Evolutionary conservation across 2,329 filamentous ascomycete genomes (phyloP).

Genomic region (Sarocladium strictum): DNA sequence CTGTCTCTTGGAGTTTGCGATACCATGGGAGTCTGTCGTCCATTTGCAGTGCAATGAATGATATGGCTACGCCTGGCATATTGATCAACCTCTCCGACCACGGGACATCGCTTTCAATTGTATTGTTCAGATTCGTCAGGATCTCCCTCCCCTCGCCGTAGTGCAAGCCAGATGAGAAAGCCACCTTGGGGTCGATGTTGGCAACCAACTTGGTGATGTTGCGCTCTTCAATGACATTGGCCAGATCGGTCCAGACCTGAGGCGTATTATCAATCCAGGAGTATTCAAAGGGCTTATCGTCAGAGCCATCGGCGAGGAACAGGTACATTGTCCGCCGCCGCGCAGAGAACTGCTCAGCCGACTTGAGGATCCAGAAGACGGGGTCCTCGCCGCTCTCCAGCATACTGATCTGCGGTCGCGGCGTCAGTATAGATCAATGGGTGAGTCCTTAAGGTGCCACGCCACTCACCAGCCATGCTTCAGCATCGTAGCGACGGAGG

Average conservation of each 20-base stretch:
- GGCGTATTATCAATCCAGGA: conserved; percentile 42
- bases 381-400: conserved; percentile 47
- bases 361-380: conserved; percentile 44
- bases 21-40: conserved; percentile 35
- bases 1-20: conserved; percentile 39
- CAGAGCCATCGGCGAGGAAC: conserved; percentile 22
- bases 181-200: conserved; percentile 37
- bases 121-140: conserved; percentile 21
- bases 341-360: conserved; percentile 39
- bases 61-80: conserved; percentile 39
- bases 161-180: conserved; percentile 41
- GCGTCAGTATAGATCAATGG: no score
- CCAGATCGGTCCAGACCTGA: conserved; percentile 34
- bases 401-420: conserved; percentile 26
- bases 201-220: conserved; percentile 34
- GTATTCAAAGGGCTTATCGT: conserved; percentile 21
- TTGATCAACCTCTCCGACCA: conserved; percentile 35
- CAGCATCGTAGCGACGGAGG: conserved; percentile 37
- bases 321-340: conserved; percentile 44
- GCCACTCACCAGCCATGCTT: conserved; percentile 39
- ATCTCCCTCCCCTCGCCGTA: conserved; percentile 35
- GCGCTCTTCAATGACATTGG: conserved; percentile 28
- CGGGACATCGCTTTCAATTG: conserved; percentile 18
- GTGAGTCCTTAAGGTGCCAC: no score
- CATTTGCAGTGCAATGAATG: conserved; percentile 40